phyloP scores from a whole-genome alignment of 1,284 basidiomycete species.

The Trametes polyzona region DNA sequence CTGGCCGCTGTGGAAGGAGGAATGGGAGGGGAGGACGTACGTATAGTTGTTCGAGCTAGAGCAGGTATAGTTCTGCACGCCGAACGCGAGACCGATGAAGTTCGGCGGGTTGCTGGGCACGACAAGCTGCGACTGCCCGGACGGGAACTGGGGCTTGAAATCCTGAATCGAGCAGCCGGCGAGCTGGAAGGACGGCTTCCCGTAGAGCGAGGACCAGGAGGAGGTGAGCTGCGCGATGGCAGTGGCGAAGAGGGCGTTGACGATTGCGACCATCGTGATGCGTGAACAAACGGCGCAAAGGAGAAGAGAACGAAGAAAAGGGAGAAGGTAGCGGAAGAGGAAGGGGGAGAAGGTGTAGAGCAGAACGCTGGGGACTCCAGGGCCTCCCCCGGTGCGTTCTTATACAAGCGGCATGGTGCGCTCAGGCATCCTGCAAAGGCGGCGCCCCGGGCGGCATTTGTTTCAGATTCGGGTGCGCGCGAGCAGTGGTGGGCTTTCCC shows the following conservation, averaged over 20 bases:
- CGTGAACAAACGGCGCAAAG: background rate
- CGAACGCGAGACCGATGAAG: constrained; percentile 48
- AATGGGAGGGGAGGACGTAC: constrained; percentile 26
- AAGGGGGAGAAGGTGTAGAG: constrained; percentile 13
- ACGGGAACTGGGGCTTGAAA: constrained; percentile 28
- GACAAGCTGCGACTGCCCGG: constrained; percentile 32
- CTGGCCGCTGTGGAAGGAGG: background rate
- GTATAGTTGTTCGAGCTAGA: constrained; percentile 39
- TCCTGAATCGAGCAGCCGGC: constrained; percentile 28
- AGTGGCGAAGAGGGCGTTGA: constrained; percentile 13
- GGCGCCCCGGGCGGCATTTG: background rate
- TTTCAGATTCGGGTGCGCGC: constrained; percentile 7
- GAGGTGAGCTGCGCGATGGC: constrained; percentile 8
- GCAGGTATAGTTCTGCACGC: constrained; percentile 49
- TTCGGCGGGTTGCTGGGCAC: constrained; percentile 33
- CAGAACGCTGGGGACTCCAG: constrained; percentile 5
- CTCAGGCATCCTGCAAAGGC: background rate
- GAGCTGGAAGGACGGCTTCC: constrained; percentile 9
- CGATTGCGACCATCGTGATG: constrained; percentile 19
- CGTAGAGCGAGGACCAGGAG: background rate
- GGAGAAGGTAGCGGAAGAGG: background rate
- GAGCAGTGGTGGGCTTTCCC: background rate
- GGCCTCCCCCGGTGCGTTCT: background rate
- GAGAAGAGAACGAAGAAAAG: background rate
- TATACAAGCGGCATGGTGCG: constrained; percentile 6